These are phyloP conservation scores for Xylariales sp. DNA, from an alignment of 2,329 filamentous ascomycete genomes.

Conservation along the genomic window DNA sequence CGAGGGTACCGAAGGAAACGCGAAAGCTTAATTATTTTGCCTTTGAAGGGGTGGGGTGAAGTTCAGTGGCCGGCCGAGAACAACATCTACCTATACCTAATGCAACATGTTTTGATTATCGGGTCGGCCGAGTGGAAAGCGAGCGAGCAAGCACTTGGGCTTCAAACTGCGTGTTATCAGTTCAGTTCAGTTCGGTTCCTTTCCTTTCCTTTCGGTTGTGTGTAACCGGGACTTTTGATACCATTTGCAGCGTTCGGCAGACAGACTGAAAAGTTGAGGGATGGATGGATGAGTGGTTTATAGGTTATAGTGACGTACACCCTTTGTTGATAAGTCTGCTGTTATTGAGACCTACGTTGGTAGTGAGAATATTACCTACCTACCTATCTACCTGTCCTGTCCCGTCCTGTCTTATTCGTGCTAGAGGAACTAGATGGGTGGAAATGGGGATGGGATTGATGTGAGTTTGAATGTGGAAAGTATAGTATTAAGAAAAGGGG, in stretches of 20 bases:
- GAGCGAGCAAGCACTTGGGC: not conserved
- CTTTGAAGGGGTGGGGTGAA: not conserved
- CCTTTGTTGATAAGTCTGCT: not conserved
- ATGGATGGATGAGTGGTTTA: not conserved
- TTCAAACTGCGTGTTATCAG: slow-evolving; percentile 8
- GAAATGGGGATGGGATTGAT: too few species aligned
- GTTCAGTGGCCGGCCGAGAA: not conserved
- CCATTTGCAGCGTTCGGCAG: slow-evolving; percentile 32
- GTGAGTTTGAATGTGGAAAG: too few species aligned
- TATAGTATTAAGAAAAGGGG: too few species aligned
- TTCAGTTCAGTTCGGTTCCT: slow-evolving; percentile 10
- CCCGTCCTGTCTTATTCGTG: too few species aligned
- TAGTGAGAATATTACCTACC: not conserved
- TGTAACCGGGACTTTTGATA: slow-evolving; percentile 29
- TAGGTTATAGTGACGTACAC: too few species aligned
- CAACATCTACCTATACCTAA: not conserved
- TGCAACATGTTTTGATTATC: not conserved
- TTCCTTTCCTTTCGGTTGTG: slow-evolving; percentile 15
- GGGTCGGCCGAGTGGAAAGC: not conserved
- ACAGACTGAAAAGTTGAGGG: slow-evolving; percentile 5
- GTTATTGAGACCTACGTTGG: not conserved
- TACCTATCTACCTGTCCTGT: too few species aligned
- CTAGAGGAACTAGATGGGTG: not conserved
- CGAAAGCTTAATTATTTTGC: slow-evolving; percentile 12
- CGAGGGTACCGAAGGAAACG: slow-evolving; percentile 5